Percentiles rank a stretch among this genome's conserved stretches.
Conservation (phyloP, 345 rosid genomes). For the Syzygium aqueum region DNA sequence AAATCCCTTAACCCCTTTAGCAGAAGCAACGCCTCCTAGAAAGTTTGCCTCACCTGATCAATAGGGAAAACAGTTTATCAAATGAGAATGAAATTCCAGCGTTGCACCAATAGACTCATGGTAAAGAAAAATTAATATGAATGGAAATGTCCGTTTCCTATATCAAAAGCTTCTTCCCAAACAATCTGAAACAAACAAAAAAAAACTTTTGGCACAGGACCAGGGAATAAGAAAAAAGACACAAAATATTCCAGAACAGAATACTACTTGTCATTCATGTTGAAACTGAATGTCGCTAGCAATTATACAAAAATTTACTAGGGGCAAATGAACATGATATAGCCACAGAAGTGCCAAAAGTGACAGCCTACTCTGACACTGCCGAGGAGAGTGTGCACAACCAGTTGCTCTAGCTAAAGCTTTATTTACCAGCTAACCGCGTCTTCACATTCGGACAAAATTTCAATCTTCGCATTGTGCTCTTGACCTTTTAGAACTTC, state of each 20-base stretch:
- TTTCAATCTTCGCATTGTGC: background rate
- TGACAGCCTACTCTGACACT: background rate
- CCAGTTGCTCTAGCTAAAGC: background rate
- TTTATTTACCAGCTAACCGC: background rate
- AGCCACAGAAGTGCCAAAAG: background rate
- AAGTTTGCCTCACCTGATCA: constrained; percentile 77
- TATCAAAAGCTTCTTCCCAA: background rate
- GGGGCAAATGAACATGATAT: background rate
- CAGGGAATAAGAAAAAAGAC: background rate
- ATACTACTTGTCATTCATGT: background rate
- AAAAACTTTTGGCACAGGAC: background rate
- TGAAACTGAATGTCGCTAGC: background rate
- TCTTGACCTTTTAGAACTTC: background rate
- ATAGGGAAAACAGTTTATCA: background rate
- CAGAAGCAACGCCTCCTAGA: constrained; percentile 88
- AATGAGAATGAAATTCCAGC: background rate
- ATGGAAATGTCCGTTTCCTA: background rate
- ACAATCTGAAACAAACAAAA: background rate
- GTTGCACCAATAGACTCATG: background rate
- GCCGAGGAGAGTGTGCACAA: background rate
- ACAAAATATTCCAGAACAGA: background rate
- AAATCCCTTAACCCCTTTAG: constrained; percentile 66
- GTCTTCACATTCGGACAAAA: background rate
- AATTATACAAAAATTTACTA: background rate
- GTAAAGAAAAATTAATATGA: background rate